Evolutionary conservation across 225 moss, liverwort and hornwort genomes (phyloP).

Genomic region (Antitrichia curtipendula): DNA sequence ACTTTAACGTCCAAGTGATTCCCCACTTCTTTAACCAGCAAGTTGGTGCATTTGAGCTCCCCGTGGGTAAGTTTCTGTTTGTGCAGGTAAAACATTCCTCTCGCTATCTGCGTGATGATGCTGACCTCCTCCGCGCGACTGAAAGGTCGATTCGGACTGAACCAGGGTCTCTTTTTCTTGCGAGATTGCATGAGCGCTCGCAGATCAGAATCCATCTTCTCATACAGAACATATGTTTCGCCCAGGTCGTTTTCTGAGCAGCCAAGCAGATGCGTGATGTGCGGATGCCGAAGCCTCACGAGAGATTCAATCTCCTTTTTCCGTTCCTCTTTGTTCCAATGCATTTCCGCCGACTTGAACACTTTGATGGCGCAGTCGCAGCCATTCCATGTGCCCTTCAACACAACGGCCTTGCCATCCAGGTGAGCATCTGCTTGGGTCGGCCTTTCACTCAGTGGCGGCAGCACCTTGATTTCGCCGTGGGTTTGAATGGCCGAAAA

Average conservation of each 20-base stretch:
- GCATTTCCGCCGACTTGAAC: background rate
- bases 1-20: background rate
- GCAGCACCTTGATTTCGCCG: background rate
- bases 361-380: slow-evolving; percentile 18
- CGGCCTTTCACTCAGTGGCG: background rate
- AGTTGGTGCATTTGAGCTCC: background rate
- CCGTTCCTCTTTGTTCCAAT: slow-evolving; percentile 8
- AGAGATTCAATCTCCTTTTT: slow-evolving; percentile 15
- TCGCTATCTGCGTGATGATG: slow-evolving; percentile 30
- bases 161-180: background rate
- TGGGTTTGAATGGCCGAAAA: background rate
- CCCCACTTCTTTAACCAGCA: background rate
- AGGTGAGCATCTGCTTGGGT: background rate
- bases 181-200: background rate
- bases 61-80: background rate
- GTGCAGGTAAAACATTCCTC: slow-evolving; percentile 30
- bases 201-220: slow-evolving; percentile 24
- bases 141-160: background rate
- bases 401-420: background rate
- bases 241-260: background rate
- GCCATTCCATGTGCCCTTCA: slow-evolving; percentile 6
- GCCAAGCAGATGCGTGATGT: slow-evolving; percentile 21
- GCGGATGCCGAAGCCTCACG: slow-evolving; percentile 27
- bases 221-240: slow-evolving; percentile 3
- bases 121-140: slow-evolving; percentile 3